Conservation (phyloP, 2,329 filamentous ascomycete genomes). For the Sporothrix variecibatus region DNA sequence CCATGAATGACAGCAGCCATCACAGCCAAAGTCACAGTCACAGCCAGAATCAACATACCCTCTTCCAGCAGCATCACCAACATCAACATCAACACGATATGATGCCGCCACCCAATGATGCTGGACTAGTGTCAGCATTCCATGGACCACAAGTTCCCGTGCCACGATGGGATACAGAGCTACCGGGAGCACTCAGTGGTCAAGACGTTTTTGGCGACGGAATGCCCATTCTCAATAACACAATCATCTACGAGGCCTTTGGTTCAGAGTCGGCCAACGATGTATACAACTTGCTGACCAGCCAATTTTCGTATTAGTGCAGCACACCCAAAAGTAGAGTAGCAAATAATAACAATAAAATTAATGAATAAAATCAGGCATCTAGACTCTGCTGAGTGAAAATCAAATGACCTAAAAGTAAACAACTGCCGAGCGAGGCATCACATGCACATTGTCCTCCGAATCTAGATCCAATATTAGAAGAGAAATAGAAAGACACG, state of each 20-base stretch:
- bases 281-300: constrained; percentile 32
- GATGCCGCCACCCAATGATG: not conserved
- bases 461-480: not conserved
- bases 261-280: constrained; percentile 34
- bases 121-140: not conserved
- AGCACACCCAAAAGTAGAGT: not conserved
- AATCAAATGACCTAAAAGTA: not conserved
- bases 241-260: constrained; percentile 37
- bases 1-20: not conserved
- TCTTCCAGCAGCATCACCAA: not conserved
- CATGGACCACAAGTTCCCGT: not conserved
- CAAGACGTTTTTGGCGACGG: not conserved
- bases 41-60: not conserved
- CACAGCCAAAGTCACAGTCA: not conserved
- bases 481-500: not conserved
- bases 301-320: constrained; percentile 18
- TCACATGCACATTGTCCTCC: not conserved
- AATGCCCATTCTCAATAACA: constrained; percentile 33
- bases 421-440: not conserved
- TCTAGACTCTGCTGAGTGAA: not conserved
- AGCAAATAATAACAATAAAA: not conserved
- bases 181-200: not conserved
- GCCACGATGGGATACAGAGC: not conserved
- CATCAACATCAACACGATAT: not conserved
- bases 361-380: too few species aligned